phyloP scores from a whole-genome alignment of 441 rosid genomes.

The Aquilaria agallochum region DNA sequence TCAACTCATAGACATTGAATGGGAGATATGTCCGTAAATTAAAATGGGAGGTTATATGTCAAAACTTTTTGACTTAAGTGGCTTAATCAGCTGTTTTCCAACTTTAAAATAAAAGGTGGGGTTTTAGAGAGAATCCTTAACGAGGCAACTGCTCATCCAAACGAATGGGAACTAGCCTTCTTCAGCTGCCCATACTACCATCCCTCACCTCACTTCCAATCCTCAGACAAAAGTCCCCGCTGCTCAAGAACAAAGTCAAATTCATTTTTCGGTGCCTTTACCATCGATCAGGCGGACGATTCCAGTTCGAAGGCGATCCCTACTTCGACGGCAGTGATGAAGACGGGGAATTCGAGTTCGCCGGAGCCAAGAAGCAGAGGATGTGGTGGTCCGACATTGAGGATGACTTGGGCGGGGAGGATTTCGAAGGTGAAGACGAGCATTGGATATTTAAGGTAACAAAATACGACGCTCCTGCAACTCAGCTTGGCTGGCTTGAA shows the following conservation, averaged over 20 bases:
- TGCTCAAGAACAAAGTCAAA: slow-evolving; percentile 3
- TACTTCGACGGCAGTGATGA: slow-evolving; percentile 24
- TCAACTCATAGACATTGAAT: background rate
- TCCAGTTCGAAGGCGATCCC: slow-evolving; percentile 36
- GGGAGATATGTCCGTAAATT: no score
- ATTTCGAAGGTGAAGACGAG: slow-evolving; percentile 34
- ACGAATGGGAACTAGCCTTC: slow-evolving; percentile 26
- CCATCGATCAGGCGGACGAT: slow-evolving; percentile 25
- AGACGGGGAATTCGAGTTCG: slow-evolving; percentile 23
- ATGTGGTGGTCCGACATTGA: slow-evolving; percentile 50
- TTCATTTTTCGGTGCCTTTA: slow-evolving; percentile 11
- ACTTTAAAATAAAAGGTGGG: background rate
- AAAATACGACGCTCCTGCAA: background rate
- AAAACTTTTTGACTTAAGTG: background rate
- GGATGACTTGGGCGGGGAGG: slow-evolving; percentile 29
- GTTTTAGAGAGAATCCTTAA: background rate
- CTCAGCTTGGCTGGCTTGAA: background rate
- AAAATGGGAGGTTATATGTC: background rate
- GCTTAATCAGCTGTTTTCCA: no score
- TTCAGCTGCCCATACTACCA: slow-evolving; percentile 5
- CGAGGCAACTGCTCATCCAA: background rate
- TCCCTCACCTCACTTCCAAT: slow-evolving; percentile 9
- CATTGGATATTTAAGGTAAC: slow-evolving; percentile 61
- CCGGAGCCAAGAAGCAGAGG: slow-evolving; percentile 34
- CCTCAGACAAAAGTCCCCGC: slow-evolving; percentile 7